Evolutionary conservation across 208 protist genomes (phyloP), one percentile per base, ranked within the genome.

Genomic region (Crithidia expoeki): DNA sequence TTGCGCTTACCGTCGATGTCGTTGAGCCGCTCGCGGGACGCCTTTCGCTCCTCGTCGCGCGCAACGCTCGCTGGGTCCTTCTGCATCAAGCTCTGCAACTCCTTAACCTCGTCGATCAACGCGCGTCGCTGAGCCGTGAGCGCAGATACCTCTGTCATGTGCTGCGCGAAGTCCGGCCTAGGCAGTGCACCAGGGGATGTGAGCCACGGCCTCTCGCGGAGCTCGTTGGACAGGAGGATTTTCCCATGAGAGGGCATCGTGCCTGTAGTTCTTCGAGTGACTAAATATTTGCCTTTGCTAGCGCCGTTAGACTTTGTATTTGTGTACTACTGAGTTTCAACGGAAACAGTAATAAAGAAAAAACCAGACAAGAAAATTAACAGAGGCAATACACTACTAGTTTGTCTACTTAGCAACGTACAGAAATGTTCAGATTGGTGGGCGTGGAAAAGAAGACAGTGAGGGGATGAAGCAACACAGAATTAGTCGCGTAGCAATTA

Each of bases 1-100:
- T 86, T 84, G 14, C 79, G 80, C 49, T 81, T 62, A 9, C 42
- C 75, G 36, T 94, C 84, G 57, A 96, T 89, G 2, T 81, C 80
- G 30, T 50, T 81, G 49, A 94, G 72, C 14, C 73, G 52, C 47
- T 84, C 51, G 4, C 79, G 69, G 25, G 84, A 68, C 51, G 74
- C 80, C 7, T 83, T 81, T 23, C 85, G 84, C 33, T 83, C 82
- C 11, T 74, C 72, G 4, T 81, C 73, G 9, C 34, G 27, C 14
- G 61, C 74, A 33, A 84, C 69, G 4, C 52, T 68, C 4, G 52
- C 76, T 23, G 82, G 76, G 60, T 82, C 78, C 1, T 64, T 74
- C 5, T 79, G 73, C 5, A 92, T 62, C 0, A 68, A 64, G n/a
- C 60, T 75, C 44, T 91, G 90, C 28, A 96, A 72, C n/a, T 50